Base-by-base conservation (phyloP, 768 basidiomycete genomes). In the Lactifluus subvellereus region DNA sequence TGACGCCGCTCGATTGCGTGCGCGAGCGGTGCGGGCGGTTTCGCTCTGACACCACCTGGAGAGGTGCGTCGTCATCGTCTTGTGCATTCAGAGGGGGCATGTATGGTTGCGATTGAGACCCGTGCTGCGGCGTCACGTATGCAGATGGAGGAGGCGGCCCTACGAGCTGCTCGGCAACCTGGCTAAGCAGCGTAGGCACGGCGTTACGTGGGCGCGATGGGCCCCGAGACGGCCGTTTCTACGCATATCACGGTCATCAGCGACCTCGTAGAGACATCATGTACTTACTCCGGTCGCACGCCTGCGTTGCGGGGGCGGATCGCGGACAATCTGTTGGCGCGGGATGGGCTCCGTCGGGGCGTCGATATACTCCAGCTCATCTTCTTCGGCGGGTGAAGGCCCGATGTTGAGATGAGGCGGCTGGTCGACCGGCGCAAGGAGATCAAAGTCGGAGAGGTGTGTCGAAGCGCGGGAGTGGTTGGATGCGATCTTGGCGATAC, bases 371-470 rank as follows among this genome's bases (percentile, higher is more conserved):
- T 66, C 65, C 16, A 66, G 30, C 20, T 68, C 67, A 2, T 63
- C 65, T 14, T 59, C 67, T 18, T 67, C 62, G 10, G 52, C 52
- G n/a, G 51, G 59, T 5, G 53, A 42, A n/a, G 59, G 60, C 10
- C 60, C 63, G 30, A 55, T 45, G 14, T 54, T 52, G 9, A 52
- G 52, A 6, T 16, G 27, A 53, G 35, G 50, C 6, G 48, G 32
- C 14, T 60, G 51, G 1, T 62, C 60, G 22, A 67, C 60, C 5
- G 67, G 67, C 8, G 61, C 57, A 14, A 68, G 67, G 13, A 68
- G 32, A 48, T 66, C 67, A 45, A 62, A 68, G 58, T 68, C 67
- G 30, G 67, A 68, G 18, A 68, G 50, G 33, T 57, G 60, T 6
- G 67, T 68, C 54, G 67, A 68, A 16, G 55, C 65, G 2, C 57